A percentile compares a stretch with the other conserved stretches of the same genome.
Conservation (phyloP, 129 eudicot genomes). For the Saposhnikovia divaricata region DNA sequence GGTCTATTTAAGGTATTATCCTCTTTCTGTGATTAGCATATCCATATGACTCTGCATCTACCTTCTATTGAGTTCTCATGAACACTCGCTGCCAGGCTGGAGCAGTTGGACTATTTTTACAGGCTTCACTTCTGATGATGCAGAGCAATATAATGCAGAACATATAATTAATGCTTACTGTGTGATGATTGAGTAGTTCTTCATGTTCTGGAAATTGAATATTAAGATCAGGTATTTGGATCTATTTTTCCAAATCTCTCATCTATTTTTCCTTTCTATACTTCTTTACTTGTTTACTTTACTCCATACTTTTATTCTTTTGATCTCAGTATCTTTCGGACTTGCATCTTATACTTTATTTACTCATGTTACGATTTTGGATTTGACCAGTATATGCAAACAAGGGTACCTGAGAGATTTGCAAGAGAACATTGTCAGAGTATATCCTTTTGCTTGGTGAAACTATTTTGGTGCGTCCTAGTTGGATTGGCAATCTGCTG, state of each 20-base stretch:
- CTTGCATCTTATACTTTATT: background rate
- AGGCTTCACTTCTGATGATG: slow-evolving; percentile 78
- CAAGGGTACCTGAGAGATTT: too few species aligned
- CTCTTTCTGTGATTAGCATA: background rate
- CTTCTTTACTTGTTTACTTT: background rate
- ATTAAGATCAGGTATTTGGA: background rate
- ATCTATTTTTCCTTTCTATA: background rate
- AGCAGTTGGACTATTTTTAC: slow-evolving; percentile 82
- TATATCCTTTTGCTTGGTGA: too few species aligned
- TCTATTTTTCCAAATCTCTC: background rate
- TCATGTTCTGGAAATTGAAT: background rate
- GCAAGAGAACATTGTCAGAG: too few species aligned
- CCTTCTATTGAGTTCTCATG: slow-evolving; percentile 1
- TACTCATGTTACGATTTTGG: too few species aligned
- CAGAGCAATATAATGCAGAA: background rate
- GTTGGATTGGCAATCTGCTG: too few species aligned
- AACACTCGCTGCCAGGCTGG: slow-evolving; percentile 68
- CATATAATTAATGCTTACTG: background rate
- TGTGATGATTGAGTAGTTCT: background rate
- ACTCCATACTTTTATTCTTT: background rate
- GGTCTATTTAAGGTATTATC: slow-evolving; percentile 70
- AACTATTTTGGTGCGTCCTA: too few species aligned
- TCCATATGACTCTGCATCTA: background rate
- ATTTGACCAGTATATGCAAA: too few species aligned
- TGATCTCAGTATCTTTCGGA: background rate